Percentiles rank a stretch among this genome's conserved stretches.
Conservation (phyloP, 768 basidiomycete genomes). For the Amanita brunnescens region DNA sequence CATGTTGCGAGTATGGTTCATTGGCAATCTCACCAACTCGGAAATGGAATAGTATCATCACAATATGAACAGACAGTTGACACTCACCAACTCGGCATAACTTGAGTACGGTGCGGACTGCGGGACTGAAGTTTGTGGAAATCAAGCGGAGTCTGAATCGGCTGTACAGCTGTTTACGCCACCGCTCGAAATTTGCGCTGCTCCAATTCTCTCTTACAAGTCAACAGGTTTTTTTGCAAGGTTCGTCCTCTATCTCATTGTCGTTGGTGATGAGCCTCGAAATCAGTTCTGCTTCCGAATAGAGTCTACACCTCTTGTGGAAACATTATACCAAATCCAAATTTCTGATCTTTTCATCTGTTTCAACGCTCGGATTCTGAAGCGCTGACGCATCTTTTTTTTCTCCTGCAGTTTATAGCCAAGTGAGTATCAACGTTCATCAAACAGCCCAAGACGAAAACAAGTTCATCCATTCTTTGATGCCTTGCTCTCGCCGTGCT, state of each 20-base stretch:
- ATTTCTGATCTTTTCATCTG: conserved; percentile 35
- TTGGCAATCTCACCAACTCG: conserved; percentile 64
- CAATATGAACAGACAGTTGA: conserved; percentile 13
- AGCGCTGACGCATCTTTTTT: conserved; percentile 14
- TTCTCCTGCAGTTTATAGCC: conserved; percentile 7
- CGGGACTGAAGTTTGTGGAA: conserved; percentile 12
- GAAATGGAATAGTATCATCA: conserved; percentile 64
- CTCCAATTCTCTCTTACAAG: conserved; percentile 4
- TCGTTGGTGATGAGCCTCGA: conserved; percentile 36
- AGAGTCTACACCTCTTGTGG: conserved; percentile 66
- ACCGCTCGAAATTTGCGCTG: background rate
- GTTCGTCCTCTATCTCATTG: conserved; percentile 2
- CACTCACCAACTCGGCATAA: conserved; percentile 33
- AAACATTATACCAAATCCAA: conserved; percentile 48
- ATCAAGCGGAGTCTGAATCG: conserved; percentile 28
- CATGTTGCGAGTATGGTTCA: conserved; percentile 74
- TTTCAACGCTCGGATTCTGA: background rate
- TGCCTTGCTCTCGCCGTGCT: conserved; percentile 21
- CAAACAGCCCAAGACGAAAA: conserved; percentile 44
- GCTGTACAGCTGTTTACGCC: conserved; percentile 32
- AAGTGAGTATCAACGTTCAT: conserved; percentile 15
- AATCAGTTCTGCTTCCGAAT: conserved; percentile 84
- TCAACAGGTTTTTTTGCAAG: background rate
- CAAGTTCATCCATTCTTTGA: conserved; percentile 85
- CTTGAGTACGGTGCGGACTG: background rate